Evolutionary conservation across 2,329 filamentous ascomycete species (phyloP), one percentile per base, ranked within the genome.

Genomic region (Diaporthe humulicola): DNA sequence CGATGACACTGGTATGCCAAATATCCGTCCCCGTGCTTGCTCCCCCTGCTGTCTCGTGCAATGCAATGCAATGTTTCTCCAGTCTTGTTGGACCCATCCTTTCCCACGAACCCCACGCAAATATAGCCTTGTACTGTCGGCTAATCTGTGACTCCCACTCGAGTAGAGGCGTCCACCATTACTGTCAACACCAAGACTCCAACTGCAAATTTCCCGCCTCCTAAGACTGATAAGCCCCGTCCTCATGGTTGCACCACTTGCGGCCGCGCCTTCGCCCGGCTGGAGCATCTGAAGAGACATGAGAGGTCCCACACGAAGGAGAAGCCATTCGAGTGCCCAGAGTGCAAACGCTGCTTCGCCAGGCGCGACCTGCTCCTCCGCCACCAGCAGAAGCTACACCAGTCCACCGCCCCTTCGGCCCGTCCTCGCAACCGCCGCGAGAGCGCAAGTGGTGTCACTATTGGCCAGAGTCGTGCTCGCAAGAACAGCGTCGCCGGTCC

Each of bases 251-350:
- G 97, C 87, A 92, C 89, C 54, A 98, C 96, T 64, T 99, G 97
- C 84, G 91, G 93, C 80, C 93, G 97, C 78, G 98, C 95, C 42
- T 99, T 99, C 84, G 97, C 97, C 74, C 93, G 97, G 76, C 87
- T 99, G 79, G 97, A 99, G 86, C 97, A 99, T 84, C 87, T 99
- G 78, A 99, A 99, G 87, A 93, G 97, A 76, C 97, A 99, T 85
- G 97, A 98, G 86, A 92, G 97, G 77, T 98, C 95, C n/a, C 96
- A 98, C 83, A 98, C 96, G 58, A 98, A 99, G 84, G 96, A 99
- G 86, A 99, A 99, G 88, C 97, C 97, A 1, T 99, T 99, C 80
- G 95, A 98, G 85, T 99, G 97, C 81, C 95, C 95, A 38, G 95
- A 98, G 84, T 99, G 97, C 85, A 90, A 95, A 50, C 88, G 97